Percentiles rank a stretch among this genome's conserved stretches.
Conservation (phyloP, 192 early-diverging fungal species). For the Chytriomyces sp. region DNA sequence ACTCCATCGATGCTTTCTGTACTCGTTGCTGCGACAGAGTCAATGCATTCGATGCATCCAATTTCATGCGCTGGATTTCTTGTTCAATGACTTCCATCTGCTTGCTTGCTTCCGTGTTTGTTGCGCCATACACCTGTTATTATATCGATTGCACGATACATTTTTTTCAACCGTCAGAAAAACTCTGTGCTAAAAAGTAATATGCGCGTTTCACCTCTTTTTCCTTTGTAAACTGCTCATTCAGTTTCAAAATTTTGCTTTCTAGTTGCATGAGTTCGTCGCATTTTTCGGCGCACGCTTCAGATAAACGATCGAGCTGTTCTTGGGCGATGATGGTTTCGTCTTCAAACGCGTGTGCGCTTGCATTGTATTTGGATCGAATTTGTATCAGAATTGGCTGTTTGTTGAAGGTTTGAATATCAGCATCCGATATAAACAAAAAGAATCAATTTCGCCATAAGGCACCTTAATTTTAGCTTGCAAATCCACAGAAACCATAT, state of each 20-base stretch:
- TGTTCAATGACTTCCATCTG: constrained; percentile 52
- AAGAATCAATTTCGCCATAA: background rate
- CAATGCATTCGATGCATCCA: constrained; percentile 35
- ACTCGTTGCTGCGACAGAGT: constrained; percentile 40
- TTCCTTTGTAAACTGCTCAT: constrained; percentile 50
- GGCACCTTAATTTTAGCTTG: constrained; percentile 46
- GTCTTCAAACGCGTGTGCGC: constrained; percentile 39
- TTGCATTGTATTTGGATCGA: constrained; percentile 44
- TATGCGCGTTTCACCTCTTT: constrained; percentile 47
- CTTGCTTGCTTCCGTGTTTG: constrained; percentile 26
- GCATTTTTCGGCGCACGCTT: constrained; percentile 43
- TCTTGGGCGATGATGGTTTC: constrained; percentile 56
- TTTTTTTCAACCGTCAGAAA: no score
- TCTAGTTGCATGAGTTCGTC: constrained; percentile 52
- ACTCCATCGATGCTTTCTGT: constrained; percentile 25
- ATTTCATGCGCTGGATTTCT: constrained; percentile 46
- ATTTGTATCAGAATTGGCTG: constrained; percentile 48
- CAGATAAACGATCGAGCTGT: constrained; percentile 46
- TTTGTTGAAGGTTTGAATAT: background rate
- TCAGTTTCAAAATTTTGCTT: constrained; percentile 37
- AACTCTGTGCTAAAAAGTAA: no score
- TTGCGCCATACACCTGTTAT: constrained; percentile 32
- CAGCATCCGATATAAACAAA: background rate
- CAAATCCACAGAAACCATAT: constrained; percentile 50
- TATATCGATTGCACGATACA: no score